Percentiles rank a stretch among this genome's conserved stretches.
Evolutionary conservation across 495 filamentous ascomycete genomes (phyloP).

Genomic region (Aspergillus steynii): DNA sequence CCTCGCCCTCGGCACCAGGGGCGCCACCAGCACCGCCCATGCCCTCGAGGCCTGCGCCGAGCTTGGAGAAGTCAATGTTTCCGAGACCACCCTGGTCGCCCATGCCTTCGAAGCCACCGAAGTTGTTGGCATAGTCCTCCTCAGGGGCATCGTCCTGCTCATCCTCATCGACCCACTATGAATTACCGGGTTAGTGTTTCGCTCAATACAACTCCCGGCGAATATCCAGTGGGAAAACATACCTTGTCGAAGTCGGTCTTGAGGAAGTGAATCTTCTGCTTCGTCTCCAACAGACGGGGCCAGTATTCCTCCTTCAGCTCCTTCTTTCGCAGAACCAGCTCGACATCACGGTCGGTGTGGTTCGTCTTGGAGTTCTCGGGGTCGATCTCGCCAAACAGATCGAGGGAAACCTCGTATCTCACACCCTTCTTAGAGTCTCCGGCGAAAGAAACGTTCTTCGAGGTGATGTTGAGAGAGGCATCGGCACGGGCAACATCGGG

Average conservation of each 20-base stretch:
- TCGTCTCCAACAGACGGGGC: conserved; percentile 89
- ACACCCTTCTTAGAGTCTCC: conserved; percentile 80
- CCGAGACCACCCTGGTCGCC: conserved; percentile 62
- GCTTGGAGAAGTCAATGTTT: conserved; percentile 86
- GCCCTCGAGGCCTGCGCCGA: conserved; percentile 57
- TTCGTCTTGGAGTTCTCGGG: conserved; percentile 73
- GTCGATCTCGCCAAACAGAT: conserved; percentile 92
- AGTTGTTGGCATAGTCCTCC: conserved; percentile 71
- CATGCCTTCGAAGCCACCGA: conserved; percentile 67
- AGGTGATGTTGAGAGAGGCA: conserved; percentile 76
- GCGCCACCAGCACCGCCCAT: conserved; percentile 49
- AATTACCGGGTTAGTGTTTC: background rate
- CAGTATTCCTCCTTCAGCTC: conserved; percentile 87
- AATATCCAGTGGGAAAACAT: conserved; percentile 17
- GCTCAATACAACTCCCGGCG: background rate
- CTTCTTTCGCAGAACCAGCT: conserved; percentile 95
- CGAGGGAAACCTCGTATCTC: conserved; percentile 81
- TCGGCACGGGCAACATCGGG: conserved; percentile 71
- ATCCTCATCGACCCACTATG: conserved; percentile 97
- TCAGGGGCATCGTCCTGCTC: conserved; percentile 89
- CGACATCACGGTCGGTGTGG: conserved; percentile 81
- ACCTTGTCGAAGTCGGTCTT: conserved; percentile 99
- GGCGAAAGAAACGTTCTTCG: conserved; percentile 74
- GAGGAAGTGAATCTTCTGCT: conserved; percentile 88
- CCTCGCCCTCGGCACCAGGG: conserved; percentile 54